These are phyloP conservation scores for Pneumocystis oryctolagi DNA, from an alignment of 1,139 yeast genomes.

Conservation along the genomic window DNA sequence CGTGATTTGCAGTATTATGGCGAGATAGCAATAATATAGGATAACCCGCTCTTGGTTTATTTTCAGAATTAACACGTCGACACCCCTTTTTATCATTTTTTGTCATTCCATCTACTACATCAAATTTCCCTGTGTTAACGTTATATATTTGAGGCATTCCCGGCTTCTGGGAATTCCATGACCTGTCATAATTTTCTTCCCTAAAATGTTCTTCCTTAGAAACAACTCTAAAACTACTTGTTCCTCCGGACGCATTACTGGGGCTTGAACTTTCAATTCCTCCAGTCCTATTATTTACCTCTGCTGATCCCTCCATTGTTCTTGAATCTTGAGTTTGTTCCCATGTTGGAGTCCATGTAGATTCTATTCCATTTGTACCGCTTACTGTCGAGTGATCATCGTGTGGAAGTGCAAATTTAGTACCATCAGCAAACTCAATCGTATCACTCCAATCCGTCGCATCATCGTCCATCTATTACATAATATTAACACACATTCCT, in stretches of 20 bases:
- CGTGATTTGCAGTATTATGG: neutral
- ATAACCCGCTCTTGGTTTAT: neutral
- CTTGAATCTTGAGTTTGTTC: neutral
- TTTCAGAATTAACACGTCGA: neutral
- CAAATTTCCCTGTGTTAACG: conserved; percentile 9
- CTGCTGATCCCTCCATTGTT: neutral
- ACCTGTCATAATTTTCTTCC: conserved; percentile 8
- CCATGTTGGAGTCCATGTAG: neutral
- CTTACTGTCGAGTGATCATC: conserved; percentile 5
- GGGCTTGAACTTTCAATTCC: too few relatives aligned
- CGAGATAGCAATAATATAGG: neutral
- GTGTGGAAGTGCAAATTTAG: conserved; percentile 17
- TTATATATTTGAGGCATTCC: conserved; percentile 6
- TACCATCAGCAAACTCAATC: conserved; percentile 19
- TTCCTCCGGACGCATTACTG: neutral
- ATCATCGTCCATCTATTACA: conserved; percentile 23
- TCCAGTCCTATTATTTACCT: neutral
- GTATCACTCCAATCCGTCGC: conserved; percentile 22
- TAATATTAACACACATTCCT: neutral
- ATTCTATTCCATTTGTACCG: neutral
- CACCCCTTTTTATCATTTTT: neutral
- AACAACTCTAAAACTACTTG: neutral
- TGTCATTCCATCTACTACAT: conserved; percentile 6
- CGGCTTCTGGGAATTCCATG: conserved; percentile 7
- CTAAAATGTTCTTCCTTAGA: conserved; percentile 1